Conservation (phyloP, 208 protist species). For the Trypanosoma mega region DNA sequence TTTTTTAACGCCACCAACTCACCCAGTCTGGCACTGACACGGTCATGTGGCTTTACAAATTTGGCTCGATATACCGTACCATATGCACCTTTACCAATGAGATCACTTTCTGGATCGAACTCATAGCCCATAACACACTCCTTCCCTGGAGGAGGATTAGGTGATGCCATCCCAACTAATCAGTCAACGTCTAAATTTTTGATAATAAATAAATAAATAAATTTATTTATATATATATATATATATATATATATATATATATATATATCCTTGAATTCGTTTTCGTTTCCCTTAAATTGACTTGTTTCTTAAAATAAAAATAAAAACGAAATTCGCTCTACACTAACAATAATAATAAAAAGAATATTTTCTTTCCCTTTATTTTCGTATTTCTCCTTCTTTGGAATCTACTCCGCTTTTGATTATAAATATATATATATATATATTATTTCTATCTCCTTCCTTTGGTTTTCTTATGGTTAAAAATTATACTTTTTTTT, state of each 20-base stretch:
- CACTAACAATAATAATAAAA: not conserved
- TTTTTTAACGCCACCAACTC: conserved; percentile 74
- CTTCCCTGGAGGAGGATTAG: not conserved
- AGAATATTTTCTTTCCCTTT: conserved; percentile 2
- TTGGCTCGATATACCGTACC: conserved; percentile 93
- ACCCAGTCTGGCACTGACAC: not conserved
- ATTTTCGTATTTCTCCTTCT: not conserved
- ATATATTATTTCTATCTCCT: conserved; percentile 9
- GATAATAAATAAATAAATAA: conserved; percentile 16
- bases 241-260: conserved; percentile 16
- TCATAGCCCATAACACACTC: conserved; percentile 25
- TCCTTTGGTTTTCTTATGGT: not conserved
- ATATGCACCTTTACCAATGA: conserved; percentile 96
- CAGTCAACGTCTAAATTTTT: conserved; percentile 16
- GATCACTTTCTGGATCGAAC: conserved; percentile 78
- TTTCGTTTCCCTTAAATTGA: not conserved
- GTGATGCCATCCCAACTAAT: not conserved
- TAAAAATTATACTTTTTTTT: conserved; percentile 2
- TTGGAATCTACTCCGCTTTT: no score
- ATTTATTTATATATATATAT: no score
- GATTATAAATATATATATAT: no score
- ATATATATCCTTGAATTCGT: not conserved
- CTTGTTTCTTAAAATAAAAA: not conserved
- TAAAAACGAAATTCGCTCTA: not conserved
- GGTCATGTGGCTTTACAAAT: conserved; percentile 15